Percentiles rank a stretch among this genome's conserved stretches.
Conservation (phyloP, 768 basidiomycete genomes). For the Mycena alexandri region DNA sequence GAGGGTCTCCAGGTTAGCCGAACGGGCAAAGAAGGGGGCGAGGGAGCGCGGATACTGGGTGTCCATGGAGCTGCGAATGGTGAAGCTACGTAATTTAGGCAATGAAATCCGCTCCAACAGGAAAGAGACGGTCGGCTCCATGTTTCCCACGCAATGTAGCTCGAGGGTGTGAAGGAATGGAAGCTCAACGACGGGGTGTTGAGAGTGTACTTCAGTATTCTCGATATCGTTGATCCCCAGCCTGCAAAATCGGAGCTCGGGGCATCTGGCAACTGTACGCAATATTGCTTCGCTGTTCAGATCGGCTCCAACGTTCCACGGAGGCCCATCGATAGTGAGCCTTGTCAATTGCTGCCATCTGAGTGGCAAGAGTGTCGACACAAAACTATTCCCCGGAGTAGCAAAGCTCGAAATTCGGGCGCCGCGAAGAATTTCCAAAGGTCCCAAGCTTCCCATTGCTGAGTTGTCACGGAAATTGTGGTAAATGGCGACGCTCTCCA, state of each 20-base stretch:
- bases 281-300: neutral
- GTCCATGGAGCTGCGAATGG: neutral
- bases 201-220: no score
- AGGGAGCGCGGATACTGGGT: neutral
- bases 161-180: conserved; percentile 2
- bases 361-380: neutral
- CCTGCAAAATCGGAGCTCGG: conserved; percentile 1
- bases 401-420: neutral
- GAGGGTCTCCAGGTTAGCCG: neutral
- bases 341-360: conserved; percentile 1
- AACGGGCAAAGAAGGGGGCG: neutral
- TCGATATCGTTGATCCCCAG: neutral
- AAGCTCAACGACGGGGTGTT: neutral
- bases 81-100: neutral
- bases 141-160: neutral
- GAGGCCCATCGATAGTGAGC: neutral
- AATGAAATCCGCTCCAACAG: neutral
- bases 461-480: neutral
- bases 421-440: neutral
- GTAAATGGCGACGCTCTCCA: neutral
- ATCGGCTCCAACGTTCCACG: neutral
- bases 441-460: neutral
- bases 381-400: neutral
- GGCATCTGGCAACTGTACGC: neutral
- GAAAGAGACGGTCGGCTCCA: neutral